Evolutionary conservation across 192 early-diverging fungal genomes (phyloP).

Genomic region (Coemansia sp.): DNA sequence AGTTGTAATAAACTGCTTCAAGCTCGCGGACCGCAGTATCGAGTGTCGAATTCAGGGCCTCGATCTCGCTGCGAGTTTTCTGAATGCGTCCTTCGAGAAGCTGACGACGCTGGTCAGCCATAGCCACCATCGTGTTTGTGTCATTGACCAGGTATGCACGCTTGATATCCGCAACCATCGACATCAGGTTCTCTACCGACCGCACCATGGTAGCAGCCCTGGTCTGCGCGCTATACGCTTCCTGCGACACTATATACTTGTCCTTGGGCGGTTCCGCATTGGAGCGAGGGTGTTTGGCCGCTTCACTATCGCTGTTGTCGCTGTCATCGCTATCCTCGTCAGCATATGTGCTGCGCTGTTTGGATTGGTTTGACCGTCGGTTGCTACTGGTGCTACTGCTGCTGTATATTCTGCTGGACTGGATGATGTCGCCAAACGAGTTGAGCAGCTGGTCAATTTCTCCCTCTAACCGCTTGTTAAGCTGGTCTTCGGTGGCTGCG

Average conservation of each 20-base stretch:
- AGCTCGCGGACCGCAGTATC: slow-evolving; percentile 45
- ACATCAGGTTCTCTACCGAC: slow-evolving; percentile 47
- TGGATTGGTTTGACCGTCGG: neutral
- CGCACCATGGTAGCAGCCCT: slow-evolving; percentile 49
- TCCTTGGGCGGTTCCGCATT: slow-evolving; percentile 38
- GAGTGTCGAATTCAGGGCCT: slow-evolving; percentile 33
- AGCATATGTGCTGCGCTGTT: neutral
- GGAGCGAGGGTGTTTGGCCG: neutral
- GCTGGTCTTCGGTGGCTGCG: slow-evolving; percentile 29
- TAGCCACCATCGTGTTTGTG: slow-evolving; percentile 23
- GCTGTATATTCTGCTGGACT: slow-evolving; percentile 40
- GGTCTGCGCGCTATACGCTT: slow-evolving; percentile 49
- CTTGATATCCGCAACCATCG: slow-evolving; percentile 47
- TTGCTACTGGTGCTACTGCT: slow-evolving; percentile 13
- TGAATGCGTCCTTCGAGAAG: slow-evolving; percentile 20
- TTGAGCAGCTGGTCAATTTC: slow-evolving; percentile 49
- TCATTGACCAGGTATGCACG: slow-evolving; percentile 50
- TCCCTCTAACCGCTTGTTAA: slow-evolving; percentile 40
- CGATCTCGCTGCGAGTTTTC: slow-evolving; percentile 21
- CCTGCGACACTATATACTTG: slow-evolving; percentile 46
- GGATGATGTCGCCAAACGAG: slow-evolving; percentile 51
- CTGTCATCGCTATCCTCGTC: slow-evolving; percentile 2
- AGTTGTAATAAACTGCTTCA: slow-evolving; percentile 47
- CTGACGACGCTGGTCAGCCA: slow-evolving; percentile 37
- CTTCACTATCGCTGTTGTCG: slow-evolving; percentile 7